Percentiles rank a stretch among this genome's conserved stretches.
Conservation (phyloP, 805 yeast genomes). For the Lipomyces sp. region DNA sequence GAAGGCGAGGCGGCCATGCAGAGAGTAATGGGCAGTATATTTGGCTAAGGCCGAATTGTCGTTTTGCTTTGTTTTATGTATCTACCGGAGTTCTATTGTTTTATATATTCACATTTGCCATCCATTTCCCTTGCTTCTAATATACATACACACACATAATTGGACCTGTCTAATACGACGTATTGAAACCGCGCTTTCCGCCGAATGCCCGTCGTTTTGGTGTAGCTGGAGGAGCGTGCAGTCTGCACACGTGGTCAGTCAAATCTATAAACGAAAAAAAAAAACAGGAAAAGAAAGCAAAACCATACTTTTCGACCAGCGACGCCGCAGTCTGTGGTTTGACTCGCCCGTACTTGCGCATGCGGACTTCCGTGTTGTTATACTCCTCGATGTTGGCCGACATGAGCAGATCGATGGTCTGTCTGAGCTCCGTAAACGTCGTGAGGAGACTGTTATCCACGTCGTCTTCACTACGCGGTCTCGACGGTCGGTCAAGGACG, state of each 20-base stretch:
- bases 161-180: too few relatives aligned
- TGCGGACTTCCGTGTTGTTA: slow-evolving; percentile 51
- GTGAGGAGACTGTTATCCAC: slow-evolving; percentile 49
- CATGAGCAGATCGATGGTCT: slow-evolving; percentile 68
- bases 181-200: too few relatives aligned
- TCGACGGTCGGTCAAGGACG: background rate
- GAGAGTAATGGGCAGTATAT: slow-evolving; percentile 22
- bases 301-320: slow-evolving; percentile 50
- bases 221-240: too few relatives aligned
- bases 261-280: too few relatives aligned
- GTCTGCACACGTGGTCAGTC: too few relatives aligned
- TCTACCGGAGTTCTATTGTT: too few relatives aligned
- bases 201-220: too few relatives aligned
- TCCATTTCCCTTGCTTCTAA: too few relatives aligned
- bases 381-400: slow-evolving; percentile 62
- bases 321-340: slow-evolving; percentile 66
- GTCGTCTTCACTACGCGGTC: slow-evolving; percentile 15
- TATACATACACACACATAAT: too few relatives aligned
- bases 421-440: slow-evolving; percentile 75
- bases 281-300: too few relatives aligned
- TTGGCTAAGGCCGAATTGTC: slow-evolving; percentile 7
- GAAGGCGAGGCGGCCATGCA: slow-evolving; percentile 18
- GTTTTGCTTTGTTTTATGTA: too few relatives aligned
- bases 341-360: slow-evolving; percentile 69
- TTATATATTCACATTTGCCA: too few relatives aligned